Conservation (phyloP, 2,329 filamentous ascomycete species). For the Colletotrichum melonis region DNA sequence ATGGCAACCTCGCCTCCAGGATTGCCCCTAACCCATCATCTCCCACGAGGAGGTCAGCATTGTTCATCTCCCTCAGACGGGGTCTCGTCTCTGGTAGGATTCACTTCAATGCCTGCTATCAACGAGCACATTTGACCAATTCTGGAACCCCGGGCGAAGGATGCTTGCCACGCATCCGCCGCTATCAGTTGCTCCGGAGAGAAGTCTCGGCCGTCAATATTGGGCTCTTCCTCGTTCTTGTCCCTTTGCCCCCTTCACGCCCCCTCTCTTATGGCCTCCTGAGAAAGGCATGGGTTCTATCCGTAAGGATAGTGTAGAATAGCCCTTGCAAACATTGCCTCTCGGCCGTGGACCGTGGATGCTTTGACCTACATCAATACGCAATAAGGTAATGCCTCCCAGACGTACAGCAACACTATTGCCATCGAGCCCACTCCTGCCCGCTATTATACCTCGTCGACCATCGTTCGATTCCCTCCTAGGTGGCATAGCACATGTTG, state of each 20-base stretch:
- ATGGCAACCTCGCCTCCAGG: not conserved
- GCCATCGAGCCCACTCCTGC: not conserved
- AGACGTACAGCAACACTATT: slow-evolving; percentile 2
- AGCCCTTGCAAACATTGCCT: slow-evolving; percentile 21
- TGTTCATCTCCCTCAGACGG: slow-evolving; percentile 24
- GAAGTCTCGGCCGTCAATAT: slow-evolving; percentile 6
- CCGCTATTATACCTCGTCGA: slow-evolving; percentile 1
- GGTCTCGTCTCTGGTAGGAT: not conserved
- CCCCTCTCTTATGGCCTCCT: not conserved
- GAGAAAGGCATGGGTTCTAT: slow-evolving; percentile 7
- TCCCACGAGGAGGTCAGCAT: slow-evolving; percentile 12
- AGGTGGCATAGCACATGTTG: slow-evolving; percentile 20
- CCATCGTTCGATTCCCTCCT: slow-evolving; percentile 14
- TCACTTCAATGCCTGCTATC: not conserved
- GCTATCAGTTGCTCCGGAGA: slow-evolving; percentile 4
- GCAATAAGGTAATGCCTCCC: not conserved
- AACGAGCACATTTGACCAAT: not conserved
- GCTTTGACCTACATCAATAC: slow-evolving; percentile 12
- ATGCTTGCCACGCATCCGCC: not conserved
- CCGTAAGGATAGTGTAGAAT: not conserved
- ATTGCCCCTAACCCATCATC: not conserved
- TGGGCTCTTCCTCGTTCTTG: not conserved
- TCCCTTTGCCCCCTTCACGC: not conserved
- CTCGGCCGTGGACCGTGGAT: slow-evolving; percentile 10
- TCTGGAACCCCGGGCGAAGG: not conserved